phyloP scores from a whole-genome alignment of 371 early-diverging fungal genomes.

The Blyttiomyces sp. region DNA sequence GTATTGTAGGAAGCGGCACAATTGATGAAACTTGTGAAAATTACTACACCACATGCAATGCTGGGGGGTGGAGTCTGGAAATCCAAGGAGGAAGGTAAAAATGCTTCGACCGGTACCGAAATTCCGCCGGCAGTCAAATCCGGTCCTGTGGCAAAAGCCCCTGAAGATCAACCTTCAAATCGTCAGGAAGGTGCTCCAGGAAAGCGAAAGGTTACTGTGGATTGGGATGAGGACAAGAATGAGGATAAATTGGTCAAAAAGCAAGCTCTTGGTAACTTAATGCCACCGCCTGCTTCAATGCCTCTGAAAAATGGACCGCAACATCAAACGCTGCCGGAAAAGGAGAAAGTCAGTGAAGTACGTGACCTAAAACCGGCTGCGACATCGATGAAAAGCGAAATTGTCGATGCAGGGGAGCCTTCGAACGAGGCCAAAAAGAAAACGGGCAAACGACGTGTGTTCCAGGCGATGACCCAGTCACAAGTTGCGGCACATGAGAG shows the following conservation, averaged over 20 bases:
- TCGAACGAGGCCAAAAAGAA: background rate
- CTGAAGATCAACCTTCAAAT: background rate
- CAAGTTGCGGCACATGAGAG: constrained; percentile 19
- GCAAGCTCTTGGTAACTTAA: background rate
- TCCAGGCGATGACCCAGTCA: constrained; percentile 12
- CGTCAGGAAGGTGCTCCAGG: background rate
- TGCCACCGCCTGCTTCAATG: too few relatives aligned
- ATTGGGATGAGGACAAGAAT: too few relatives aligned
- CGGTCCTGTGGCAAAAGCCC: background rate
- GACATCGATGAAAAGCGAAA: background rate
- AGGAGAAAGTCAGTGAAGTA: background rate
- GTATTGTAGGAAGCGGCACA: constrained; percentile 47
- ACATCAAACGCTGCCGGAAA: background rate
- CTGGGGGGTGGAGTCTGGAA: background rate
- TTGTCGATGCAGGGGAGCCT: background rate
- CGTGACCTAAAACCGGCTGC: background rate
- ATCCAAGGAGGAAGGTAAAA: too few relatives aligned
- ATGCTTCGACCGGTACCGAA: background rate
- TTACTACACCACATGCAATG: constrained; percentile 27
- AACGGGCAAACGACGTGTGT: constrained; percentile 10
- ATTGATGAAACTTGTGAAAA: constrained; percentile 52
- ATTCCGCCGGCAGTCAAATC: background rate
- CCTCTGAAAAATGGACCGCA: background rate
- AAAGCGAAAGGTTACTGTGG: background rate
- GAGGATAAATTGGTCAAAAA: too few relatives aligned